Percentiles rank a stretch among this genome's conserved stretches.
phyloP scores from a whole-genome alignment of 768 basidiomycete species.

The Psilocybe cyanescens region DNA sequence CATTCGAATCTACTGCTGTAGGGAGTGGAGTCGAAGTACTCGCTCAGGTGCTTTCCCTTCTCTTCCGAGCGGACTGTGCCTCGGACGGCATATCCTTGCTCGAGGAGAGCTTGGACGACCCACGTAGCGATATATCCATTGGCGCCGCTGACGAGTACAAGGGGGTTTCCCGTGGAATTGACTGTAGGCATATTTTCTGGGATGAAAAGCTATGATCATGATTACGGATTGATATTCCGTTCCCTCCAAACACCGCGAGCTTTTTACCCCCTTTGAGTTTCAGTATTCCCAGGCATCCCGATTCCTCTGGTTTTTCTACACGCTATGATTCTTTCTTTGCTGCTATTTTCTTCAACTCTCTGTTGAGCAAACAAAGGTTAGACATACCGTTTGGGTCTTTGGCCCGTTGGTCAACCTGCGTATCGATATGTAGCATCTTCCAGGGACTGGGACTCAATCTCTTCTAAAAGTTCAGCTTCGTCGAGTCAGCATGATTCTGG shows the following conservation, averaged over 20 bases:
- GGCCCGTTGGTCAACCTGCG: conserved; percentile 33
- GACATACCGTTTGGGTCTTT: conserved; percentile 66
- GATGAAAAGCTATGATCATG: too few relatives aligned
- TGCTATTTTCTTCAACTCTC: too few relatives aligned
- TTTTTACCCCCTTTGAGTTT: too few relatives aligned
- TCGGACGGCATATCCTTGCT: conserved; percentile 64
- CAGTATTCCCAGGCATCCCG: too few relatives aligned
- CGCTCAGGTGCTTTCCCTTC: conserved; percentile 60
- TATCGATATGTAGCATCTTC: conserved; percentile 33
- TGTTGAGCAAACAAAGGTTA: background rate
- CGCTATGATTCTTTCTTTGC: too few relatives aligned
- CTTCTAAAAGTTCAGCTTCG: conserved; percentile 39
- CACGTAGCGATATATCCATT: conserved; percentile 65
- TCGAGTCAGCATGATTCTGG: conserved; percentile 36
- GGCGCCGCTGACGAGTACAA: conserved; percentile 58
- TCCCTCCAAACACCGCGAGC: too few relatives aligned
- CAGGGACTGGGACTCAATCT: conserved; percentile 39
- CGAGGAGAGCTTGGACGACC: conserved; percentile 58
- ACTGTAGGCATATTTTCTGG: too few relatives aligned
- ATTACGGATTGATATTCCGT: too few relatives aligned
- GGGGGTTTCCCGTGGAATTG: too few relatives aligned
- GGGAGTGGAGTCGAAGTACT: conserved; percentile 54
- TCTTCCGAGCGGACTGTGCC: conserved; percentile 66
- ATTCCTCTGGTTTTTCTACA: too few relatives aligned
- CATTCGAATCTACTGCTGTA: conserved; percentile 64